phyloP scores from a whole-genome alignment of 129 eudicot species.

The Kitagawia praeruptora region DNA sequence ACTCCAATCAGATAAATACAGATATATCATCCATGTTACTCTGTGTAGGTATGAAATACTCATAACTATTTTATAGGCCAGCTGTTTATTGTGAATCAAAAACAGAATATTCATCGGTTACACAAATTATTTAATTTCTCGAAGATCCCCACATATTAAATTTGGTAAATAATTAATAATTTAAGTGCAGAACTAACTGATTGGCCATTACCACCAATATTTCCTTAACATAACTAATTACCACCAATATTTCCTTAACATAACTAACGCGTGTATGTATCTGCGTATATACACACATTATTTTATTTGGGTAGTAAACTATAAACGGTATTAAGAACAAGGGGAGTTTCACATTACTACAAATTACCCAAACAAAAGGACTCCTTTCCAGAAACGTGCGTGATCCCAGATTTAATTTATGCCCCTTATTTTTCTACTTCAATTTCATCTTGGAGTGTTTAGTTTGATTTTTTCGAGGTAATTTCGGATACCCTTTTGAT shows the following conservation, averaged over 20 bases:
- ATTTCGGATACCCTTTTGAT: not conserved
- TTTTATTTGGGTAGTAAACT: not conserved
- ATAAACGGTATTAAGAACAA: constrained; percentile 9
- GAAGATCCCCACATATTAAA: not conserved
- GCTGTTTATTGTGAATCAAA: not conserved
- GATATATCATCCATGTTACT: too few relatives aligned
- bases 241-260: not conserved
- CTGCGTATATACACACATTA: too few relatives aligned
- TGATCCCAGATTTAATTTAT: constrained; percentile 9
- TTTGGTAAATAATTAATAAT: not conserved
- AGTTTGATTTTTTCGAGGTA: not conserved
- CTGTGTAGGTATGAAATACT: too few relatives aligned
- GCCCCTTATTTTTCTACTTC: not conserved
- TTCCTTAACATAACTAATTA: not conserved
- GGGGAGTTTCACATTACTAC: not conserved
- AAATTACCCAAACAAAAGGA: constrained; percentile 4
- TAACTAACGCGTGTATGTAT: not conserved
- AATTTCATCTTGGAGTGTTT: not conserved
- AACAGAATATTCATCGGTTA: not conserved
- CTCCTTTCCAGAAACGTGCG: not conserved
- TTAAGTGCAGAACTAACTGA: not conserved
- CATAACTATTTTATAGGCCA: too few relatives aligned
- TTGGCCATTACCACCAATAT: not conserved
- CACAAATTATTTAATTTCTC: not conserved
- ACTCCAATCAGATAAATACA: too few relatives aligned